These are phyloP conservation scores for Bathelium albidoporum DNA, from an alignment of 495 filamentous ascomycete species.

Conservation along the genomic window DNA sequence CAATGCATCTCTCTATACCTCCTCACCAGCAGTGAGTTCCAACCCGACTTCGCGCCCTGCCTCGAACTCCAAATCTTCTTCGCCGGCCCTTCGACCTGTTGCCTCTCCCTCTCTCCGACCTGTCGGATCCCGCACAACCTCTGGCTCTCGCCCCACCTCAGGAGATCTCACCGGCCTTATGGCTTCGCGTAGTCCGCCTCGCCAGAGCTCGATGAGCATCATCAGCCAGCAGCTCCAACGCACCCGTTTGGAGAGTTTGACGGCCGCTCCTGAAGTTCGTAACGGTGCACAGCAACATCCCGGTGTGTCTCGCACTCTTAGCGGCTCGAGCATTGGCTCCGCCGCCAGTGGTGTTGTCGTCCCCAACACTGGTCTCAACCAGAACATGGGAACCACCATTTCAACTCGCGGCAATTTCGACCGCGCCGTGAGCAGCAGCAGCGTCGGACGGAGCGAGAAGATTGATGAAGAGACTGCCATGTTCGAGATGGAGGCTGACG, in stretches of 20 bases:
- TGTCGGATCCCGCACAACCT: slow-evolving; percentile 20
- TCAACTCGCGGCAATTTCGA: slow-evolving; percentile 10
- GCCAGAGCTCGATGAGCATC: slow-evolving; percentile 39
- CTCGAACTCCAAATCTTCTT: not conserved
- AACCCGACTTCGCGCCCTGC: not conserved
- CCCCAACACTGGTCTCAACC: not conserved
- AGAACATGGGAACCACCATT: not conserved
- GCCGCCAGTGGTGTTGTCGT: not conserved
- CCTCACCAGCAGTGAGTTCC: not conserved
- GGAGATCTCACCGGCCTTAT: slow-evolving; percentile 55
- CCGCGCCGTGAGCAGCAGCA: slow-evolving; percentile 27
- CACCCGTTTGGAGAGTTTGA: slow-evolving; percentile 28
- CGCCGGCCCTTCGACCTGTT: slow-evolving; percentile 26
- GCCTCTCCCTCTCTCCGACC: slow-evolving; percentile 59
- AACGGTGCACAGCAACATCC: not conserved
- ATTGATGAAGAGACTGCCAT: slow-evolving; percentile 32
- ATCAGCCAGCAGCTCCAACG: slow-evolving; percentile 39
- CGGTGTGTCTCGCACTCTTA: slow-evolving; percentile 11
- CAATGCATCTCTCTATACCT: slow-evolving; percentile 54
- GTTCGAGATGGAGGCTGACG: slow-evolving; percentile 29
- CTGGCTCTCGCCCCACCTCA: slow-evolving; percentile 30
- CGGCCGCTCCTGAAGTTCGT: slow-evolving; percentile 14
- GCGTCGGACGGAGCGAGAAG: slow-evolving; percentile 25
- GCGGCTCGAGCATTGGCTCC: slow-evolving; percentile 13
- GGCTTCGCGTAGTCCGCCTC: slow-evolving; percentile 47